Base-by-base conservation (phyloP, 2,329 filamentous ascomycete genomes). In the Mycosphaerella arachidis region DNA sequence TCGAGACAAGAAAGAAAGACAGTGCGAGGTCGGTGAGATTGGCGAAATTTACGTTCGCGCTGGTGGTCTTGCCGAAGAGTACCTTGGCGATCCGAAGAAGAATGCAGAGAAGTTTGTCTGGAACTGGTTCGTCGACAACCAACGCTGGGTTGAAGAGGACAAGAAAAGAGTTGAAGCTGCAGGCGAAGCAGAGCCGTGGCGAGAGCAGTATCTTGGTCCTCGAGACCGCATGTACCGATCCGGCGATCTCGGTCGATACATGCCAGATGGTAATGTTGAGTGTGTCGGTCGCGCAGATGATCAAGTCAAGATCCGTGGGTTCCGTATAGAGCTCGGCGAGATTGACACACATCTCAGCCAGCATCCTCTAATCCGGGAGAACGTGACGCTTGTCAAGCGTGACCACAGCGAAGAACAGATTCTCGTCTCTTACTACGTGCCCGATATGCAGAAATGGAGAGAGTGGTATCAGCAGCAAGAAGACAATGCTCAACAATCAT, bases 231-330 rank as follows among this genome's bases (percentile, higher is more conserved):
- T 97, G 55, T 97, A 99, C 75, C 79, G 90, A 20, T 94, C 88
- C 43, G 94, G 93, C 29, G 93, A 97, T 73, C 78, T 99, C 3
- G 93, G 93, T 3, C 80, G 86, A 59, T 92, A 90, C 70, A 84
- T 85, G 55, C 79, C 82, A 1, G 81, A 85, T 48, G 91, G 90
- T 37, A 86, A 88, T 65, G 88, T 91, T 10, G 88, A 89, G 70
- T 90, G 86, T 70, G 87, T 89, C 9, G 93, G 93, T 24, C 83
- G 94, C 60, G 86, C 86, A 27, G 93, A 97, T 71, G 84, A 88
- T 66, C 93, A 97, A 73, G 90, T 97, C 78, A 99, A 97, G 80
- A 93, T 97, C 66, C 88, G 94, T 61, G 93, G 93, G 1, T 97
- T 97, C 81, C 84, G 93, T 62, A 96, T 99, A 67, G 94, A 99